Evolutionary conservation across 257 asterid genomes (phyloP), one percentile per base, ranked within the genome.

Genomic region (Prunella vulgaris): DNA sequence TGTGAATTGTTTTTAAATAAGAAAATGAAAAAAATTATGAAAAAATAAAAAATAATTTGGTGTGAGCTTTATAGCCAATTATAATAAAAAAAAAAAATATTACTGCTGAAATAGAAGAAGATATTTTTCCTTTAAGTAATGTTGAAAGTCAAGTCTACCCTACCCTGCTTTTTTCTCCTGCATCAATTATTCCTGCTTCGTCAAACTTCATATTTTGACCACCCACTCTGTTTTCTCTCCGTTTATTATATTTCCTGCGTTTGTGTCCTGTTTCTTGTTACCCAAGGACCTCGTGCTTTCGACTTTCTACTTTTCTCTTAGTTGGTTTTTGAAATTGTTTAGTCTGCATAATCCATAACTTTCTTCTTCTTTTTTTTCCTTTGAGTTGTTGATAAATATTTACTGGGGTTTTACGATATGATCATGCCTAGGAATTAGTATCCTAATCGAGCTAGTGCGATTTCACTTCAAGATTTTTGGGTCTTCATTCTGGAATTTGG

Each of bases 81-180:
- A n/a, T n/a, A n/a, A n/a, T n/a, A n/a, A n/a, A n/a, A n/a, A n/a
- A n/a, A n/a, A n/a, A n/a, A n/a, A n/a, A n/a, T n/a, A n/a, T n/a
- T n/a, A n/a, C n/a, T n/a, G n/a, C n/a, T n/a, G n/a, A n/a, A n/a
- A n/a, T n/a, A n/a, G n/a, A n/a, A n/a, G n/a, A 25, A 28, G 51
- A 22, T 58, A 42, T 13, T 42, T 66, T 57, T 62, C 60, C 78
- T 77, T 62, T 60, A 21, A 58, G 38, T 37, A 76, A 14, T 58
- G 81, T 71, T 79, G 82, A 79, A 84, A 80, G 85, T 83, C 86
- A 80, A 84, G 83, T 77, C 85, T 72, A 72, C 60, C 32, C 66
- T 68, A 27, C 60, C 9, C 15, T n/a, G n/a, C n/a, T n/a, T 75
- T 73, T 51, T 38, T 63, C 73, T 20, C 62, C 51, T 40, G 49